A percentile compares a stretch with the other conserved stretches of the same genome.
phyloP scores from a whole-genome alignment of 2,329 filamentous ascomycete species.

The Stachybotrys chlorohalonatus region DNA sequence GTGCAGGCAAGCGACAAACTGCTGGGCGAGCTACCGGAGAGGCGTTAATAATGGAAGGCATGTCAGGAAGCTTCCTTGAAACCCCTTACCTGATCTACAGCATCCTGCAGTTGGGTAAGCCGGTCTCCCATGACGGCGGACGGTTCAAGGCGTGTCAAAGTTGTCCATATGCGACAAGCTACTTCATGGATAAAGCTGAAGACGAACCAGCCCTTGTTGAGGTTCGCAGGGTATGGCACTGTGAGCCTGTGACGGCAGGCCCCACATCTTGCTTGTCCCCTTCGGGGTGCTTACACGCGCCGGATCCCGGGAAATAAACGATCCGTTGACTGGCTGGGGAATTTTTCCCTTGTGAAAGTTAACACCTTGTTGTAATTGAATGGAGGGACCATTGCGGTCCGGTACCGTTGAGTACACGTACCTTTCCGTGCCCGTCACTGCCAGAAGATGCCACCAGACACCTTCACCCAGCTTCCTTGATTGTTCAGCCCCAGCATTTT shows the following conservation, averaged over 20 bases:
- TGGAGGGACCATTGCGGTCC: neutral
- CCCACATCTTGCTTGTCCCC: no score
- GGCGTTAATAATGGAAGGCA: neutral
- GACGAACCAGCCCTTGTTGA: no score
- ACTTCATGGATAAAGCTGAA: no score
- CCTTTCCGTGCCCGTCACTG: neutral
- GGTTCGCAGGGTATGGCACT: no score
- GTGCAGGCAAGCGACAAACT: conserved; percentile 59
- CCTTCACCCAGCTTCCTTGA: neutral
- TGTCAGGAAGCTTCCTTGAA: neutral
- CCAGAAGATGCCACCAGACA: conserved; percentile 3
- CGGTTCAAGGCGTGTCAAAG: no score
- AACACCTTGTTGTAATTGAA: conserved; percentile 22
- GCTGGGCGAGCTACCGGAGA: conserved; percentile 48
- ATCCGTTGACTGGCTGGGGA: conserved; percentile 9
- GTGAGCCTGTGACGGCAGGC: no score
- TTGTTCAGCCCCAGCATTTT: neutral
- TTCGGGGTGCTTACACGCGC: neutral
- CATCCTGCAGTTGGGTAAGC: conserved; percentile 77
- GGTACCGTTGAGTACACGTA: neutral
- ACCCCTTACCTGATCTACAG: conserved; percentile 62
- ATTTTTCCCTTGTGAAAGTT: conserved; percentile 15
- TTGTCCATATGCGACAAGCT: no score
- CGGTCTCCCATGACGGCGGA: conserved; percentile 54
- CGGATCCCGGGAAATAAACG: conserved; percentile 18